phyloP scores from a whole-genome alignment of 2,329 filamentous ascomycete species.

The Exserohilum rostratum region DNA sequence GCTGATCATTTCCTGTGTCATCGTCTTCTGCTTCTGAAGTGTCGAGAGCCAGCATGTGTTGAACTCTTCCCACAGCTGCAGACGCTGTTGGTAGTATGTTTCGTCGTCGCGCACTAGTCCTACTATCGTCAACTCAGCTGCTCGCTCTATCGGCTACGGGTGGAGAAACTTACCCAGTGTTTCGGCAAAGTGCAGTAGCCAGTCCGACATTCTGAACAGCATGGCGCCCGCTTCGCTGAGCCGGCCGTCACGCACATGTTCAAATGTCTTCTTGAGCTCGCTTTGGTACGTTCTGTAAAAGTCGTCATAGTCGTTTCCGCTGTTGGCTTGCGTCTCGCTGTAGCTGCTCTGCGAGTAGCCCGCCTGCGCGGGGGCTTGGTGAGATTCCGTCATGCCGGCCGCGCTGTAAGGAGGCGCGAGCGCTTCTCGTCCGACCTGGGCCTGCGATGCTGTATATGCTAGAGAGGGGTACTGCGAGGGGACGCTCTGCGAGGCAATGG shows the following conservation, averaged over 20 bases:
- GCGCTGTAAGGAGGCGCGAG: slow-evolving; percentile 58
- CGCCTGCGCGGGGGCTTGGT: slow-evolving; percentile 50
- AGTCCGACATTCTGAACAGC: slow-evolving; percentile 68
- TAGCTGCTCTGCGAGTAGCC: slow-evolving; percentile 44
- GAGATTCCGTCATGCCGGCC: slow-evolving; percentile 59
- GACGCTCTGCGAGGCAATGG: slow-evolving; percentile 66
- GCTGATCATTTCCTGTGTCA: slow-evolving; percentile 65
- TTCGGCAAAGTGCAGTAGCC: slow-evolving; percentile 69
- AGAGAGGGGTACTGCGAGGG: slow-evolving; percentile 66
- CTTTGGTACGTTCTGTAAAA: slow-evolving; percentile 69
- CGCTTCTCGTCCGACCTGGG: slow-evolving; percentile 60
- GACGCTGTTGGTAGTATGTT: slow-evolving; percentile 72
- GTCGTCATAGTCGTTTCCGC: slow-evolving; percentile 64
- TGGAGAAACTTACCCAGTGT: slow-evolving; percentile 64
- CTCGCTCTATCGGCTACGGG: slow-evolving; percentile 33
- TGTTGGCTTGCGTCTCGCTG: slow-evolving; percentile 40
- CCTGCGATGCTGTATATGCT: slow-evolving; percentile 66
- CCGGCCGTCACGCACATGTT: slow-evolving; percentile 68
- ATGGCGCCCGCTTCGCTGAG: slow-evolving; percentile 65
- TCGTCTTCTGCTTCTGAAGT: slow-evolving; percentile 81
- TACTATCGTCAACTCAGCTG: slow-evolving; percentile 65
- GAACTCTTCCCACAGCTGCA: slow-evolving; percentile 91
- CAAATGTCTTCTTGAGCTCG: slow-evolving; percentile 68
- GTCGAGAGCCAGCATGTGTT: slow-evolving; percentile 89
- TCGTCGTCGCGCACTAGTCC: slow-evolving; percentile 85